Evolutionary conservation across 495 filamentous ascomycete species (phyloP), one percentile per base, ranked within the genome.

Genomic region (Penicillium waksmanii): DNA sequence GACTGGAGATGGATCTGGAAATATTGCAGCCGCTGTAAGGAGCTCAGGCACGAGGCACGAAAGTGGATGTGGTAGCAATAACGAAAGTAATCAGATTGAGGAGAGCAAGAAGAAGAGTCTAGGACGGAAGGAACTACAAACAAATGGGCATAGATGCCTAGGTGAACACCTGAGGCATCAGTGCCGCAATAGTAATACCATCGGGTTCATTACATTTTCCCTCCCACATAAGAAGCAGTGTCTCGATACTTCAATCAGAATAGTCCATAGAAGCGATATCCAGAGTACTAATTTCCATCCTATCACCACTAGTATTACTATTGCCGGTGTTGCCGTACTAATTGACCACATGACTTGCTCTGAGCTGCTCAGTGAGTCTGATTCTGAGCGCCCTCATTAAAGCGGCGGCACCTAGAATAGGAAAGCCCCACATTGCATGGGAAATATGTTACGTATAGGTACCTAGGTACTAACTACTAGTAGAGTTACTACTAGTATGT

Each of bases 391-490:
- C 40, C 40, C 40, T 43, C n/a, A 43, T 43, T 18, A 43, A 43
- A 43, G 40, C 40, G n/a, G 40, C 40, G 40, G 40, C 40, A 43
- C 5, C 40, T 18, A 43, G 40, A 43, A 43, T 43, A 43, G 40
- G 40, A 43, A 43, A 43, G 40, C n/a, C 40, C n/a, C n/a, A n/a
- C n/a, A 43, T 43, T 43, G n/a, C n/a, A 43, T 43, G 40, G 40
- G 40, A 43, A 43, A 43, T 43, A 43, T 43, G 40, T 43, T 43
- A 43, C 5, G 13, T 43, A 43, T 43, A 38, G 15, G 3, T 11
- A 38, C 35, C 35, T 38, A 38, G 25, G 25, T 27, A 27, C n/a
- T n/a, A n/a, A n/a, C 23, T 23, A 23, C 2, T 23, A 23, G 23
- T 23, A 2, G 23, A 23, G 23, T 3, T 23, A 23, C 23, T 2